These are phyloP conservation scores for Stevia rebaudiana DNA, from an alignment of 140 eudicot genomes.

Conservation along the genomic window DNA sequence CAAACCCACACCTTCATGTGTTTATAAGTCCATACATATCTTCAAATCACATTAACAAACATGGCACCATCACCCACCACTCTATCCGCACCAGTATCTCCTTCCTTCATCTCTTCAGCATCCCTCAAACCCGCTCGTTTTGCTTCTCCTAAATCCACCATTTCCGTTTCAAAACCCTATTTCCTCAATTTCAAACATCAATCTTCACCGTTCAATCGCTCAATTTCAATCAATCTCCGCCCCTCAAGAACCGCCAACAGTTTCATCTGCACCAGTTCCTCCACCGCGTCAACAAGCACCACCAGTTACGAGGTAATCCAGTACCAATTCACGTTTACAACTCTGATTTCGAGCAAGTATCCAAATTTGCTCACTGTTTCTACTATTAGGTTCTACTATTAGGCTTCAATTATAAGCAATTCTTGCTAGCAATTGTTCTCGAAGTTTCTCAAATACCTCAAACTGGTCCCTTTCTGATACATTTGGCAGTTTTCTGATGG, in stretches of 20 bases:
- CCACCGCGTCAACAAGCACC: constrained; percentile 45
- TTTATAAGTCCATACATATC: constrained; percentile 21
- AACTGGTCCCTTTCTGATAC: constrained; percentile 23
- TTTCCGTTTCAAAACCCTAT: constrained; percentile 24
- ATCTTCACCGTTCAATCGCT: constrained; percentile 20
- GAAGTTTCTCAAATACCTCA: background rate
- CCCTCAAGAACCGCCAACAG: constrained; percentile 25
- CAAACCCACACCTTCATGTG: no score
- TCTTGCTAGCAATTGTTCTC: background rate
- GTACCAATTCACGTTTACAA: background rate
- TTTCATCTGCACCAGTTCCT: constrained; percentile 41
- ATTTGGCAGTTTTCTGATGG: constrained; percentile 84
- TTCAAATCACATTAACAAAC: constrained; percentile 18
- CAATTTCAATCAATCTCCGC: constrained; percentile 16
- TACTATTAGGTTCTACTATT: background rate
- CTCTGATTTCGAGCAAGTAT: background rate
- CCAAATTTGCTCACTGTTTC: background rate
- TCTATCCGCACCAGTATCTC: background rate
- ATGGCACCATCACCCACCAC: constrained; percentile 11
- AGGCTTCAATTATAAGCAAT: background rate
- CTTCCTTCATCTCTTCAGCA: constrained; percentile 32
- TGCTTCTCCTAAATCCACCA: constrained; percentile 13
- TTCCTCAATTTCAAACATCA: constrained; percentile 8
- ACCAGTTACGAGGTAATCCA: constrained; percentile 62
- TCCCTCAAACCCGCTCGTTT: constrained; percentile 22